Evolutionary conservation across 305 asterid species (phyloP), one percentile per base, ranked within the genome.

Genomic region (Vinca major): DNA sequence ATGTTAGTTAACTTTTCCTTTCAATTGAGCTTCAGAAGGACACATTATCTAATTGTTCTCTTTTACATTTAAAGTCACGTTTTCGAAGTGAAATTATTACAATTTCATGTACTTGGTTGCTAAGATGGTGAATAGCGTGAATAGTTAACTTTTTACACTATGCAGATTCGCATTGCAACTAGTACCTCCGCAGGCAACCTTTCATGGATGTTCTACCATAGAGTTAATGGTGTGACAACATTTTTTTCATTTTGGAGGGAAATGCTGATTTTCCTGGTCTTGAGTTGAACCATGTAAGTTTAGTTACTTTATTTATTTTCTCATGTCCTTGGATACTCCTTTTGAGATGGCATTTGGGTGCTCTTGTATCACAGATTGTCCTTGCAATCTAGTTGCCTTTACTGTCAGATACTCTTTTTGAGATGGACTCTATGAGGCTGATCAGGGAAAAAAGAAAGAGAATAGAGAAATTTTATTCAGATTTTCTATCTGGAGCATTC

Each of bases 171-270:
- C 36, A 54, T 78, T 39, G 71, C 79, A 21, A 78, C 82, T 48
- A 78, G 77, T 52, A 71, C 82, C 2, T 71, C 82, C 47, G 77
- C 82, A 14, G 71, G 79, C 57, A 78, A 68, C 26, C 63, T 78
- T 11, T 79, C 82, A 3, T 74, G 77, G 79, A 78, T 78, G 63
- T 78, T 70, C 71, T 78, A 66, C 69, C 82, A 74, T 61, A 74
- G 74, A 49, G 77, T 74, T 58, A 78, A 74, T 36, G 82, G 82
- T 19, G 76, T 74, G 4, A 14, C 82, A 26, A 63, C 40, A 7
- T 74, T 78, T 62, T 72, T 78, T 57, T 49, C 70, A 1, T 78
- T 78, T 11, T 78, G 50, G 82, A 74, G 56, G 79, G 82, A 47
- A 74, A 71, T 56, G 79, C 82, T 63, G 77, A 79, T 62, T 70